phyloP scores from a whole-genome alignment of 2,329 filamentous ascomycete species.

The Camillea tinctor region DNA sequence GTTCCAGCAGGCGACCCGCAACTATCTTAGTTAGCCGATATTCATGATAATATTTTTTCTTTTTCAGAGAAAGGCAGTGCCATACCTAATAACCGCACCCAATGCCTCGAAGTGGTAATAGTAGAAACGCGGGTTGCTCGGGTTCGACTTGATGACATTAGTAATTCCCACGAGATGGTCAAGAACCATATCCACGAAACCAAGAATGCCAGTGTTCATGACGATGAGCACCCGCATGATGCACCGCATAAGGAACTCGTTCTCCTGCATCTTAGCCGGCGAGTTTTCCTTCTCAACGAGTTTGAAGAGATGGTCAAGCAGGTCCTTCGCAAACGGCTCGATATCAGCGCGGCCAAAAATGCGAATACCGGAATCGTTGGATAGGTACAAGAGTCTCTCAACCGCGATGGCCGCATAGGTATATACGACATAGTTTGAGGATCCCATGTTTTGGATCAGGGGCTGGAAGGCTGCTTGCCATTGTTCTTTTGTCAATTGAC shows the following conservation, averaged over 20 bases:
- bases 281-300: constrained; percentile 82
- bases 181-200: constrained; percentile 75
- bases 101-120: constrained; percentile 98
- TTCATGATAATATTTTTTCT: no score
- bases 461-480: constrained; percentile 89
- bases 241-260: constrained; percentile 97
- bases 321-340: constrained; percentile 76
- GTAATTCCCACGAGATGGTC: constrained; percentile 86
- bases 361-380: constrained; percentile 70
- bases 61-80: constrained; percentile 3
- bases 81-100: constrained; percentile 76
- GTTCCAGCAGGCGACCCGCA: constrained; percentile 65
- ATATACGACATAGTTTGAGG: constrained; percentile 92
- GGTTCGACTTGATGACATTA: constrained; percentile 87
- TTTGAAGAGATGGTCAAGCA: constrained; percentile 86
- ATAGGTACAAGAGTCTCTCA: constrained; percentile 86
- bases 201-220: constrained; percentile 76
- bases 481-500: constrained; percentile 85
- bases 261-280: constrained; percentile 94
- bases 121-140: constrained; percentile 96
- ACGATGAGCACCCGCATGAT: constrained; percentile 97
- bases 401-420: constrained; percentile 96
- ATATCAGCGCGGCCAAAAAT: constrained; percentile 81
- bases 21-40: constrained; percentile 37
- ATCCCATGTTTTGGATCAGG: constrained; percentile 86